These are phyloP conservation scores for Boletus rex-veris DNA, from an alignment of 768 basidiomycete species.

Conservation along the genomic window DNA sequence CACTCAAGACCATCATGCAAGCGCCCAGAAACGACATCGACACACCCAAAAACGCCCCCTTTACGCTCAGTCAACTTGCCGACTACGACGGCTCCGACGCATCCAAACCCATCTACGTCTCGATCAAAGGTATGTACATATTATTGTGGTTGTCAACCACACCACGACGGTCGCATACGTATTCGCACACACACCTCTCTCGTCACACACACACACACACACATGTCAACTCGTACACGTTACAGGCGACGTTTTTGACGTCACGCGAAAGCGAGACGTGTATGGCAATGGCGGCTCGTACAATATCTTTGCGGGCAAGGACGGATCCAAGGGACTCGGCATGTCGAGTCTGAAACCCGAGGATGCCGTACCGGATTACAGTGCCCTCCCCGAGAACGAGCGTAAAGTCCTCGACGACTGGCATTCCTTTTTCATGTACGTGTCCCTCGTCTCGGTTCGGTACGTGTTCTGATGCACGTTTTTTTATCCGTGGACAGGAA, in stretches of 20 bases:
- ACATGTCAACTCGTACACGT: conserved; percentile 24
- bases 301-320: conserved; percentile 89
- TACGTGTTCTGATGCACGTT: too few species aligned
- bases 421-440: conserved; percentile 83
- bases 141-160: too few species aligned
- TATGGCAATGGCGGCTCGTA: conserved; percentile 83
- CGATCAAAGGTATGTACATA: conserved; percentile 72
- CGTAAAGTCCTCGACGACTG: conserved; percentile 83
- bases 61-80: conserved; percentile 64
- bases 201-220: neutral
- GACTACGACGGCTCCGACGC: conserved; percentile 67
- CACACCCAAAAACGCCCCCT: conserved; percentile 76
- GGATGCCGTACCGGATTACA: conserved; percentile 88
- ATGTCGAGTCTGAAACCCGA: conserved; percentile 83
- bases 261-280: conserved; percentile 77
- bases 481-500: conserved; percentile 42
- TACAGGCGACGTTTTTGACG: conserved; percentile 79
- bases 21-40: conserved; percentile 54
- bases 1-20: conserved; percentile 69
- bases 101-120: conserved; percentile 77
- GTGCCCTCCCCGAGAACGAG: conserved; percentile 65
- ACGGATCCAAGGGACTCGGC: conserved; percentile 85
- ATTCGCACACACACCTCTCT: too few species aligned
- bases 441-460: conserved; percentile 13
- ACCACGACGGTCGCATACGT: too few species aligned